Percentiles rank a stretch among this genome's conserved stretches.
Evolutionary conservation across 2,329 filamentous ascomycete species (phyloP).

Genomic region (Zymoseptoria pseudotritici): DNA sequence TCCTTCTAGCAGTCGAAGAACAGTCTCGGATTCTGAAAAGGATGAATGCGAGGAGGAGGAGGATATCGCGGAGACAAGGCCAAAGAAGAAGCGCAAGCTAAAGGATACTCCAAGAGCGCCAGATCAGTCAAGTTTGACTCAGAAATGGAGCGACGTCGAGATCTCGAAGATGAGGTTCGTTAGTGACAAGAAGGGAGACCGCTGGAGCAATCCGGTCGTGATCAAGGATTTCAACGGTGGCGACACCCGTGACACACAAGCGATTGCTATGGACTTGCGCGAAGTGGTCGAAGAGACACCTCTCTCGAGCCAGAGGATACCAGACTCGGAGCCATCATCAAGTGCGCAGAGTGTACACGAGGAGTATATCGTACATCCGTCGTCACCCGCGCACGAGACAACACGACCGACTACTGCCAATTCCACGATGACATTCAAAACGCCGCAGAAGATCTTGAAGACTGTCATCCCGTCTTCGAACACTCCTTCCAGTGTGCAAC

Average conservation of each 20-base stretch:
- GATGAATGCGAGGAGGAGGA: constrained; percentile 1
- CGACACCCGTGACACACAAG: background rate
- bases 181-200: background rate
- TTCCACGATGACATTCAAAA: constrained; percentile 4
- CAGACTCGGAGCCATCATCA: background rate
- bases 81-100: constrained; percentile 1
- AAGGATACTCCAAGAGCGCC: background rate
- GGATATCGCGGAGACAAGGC: background rate
- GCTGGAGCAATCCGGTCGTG: background rate
- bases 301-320: background rate
- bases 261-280: background rate
- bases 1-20: background rate
- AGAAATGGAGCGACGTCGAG: constrained; percentile 6
- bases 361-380: constrained; percentile 1
- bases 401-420: constrained; percentile 12
- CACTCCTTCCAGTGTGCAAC: constrained; percentile 11
- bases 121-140: constrained; percentile 11
- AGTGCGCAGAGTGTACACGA: background rate
- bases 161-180: background rate
- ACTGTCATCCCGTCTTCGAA: constrained; percentile 14
- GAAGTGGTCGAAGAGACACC: background rate
- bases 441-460: constrained; percentile 5
- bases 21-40: background rate
- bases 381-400: constrained; percentile 1
- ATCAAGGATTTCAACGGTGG: background rate